phyloP scores from a whole-genome alignment of 495 filamentous ascomycete species.

The Podospora anserina region DNA sequence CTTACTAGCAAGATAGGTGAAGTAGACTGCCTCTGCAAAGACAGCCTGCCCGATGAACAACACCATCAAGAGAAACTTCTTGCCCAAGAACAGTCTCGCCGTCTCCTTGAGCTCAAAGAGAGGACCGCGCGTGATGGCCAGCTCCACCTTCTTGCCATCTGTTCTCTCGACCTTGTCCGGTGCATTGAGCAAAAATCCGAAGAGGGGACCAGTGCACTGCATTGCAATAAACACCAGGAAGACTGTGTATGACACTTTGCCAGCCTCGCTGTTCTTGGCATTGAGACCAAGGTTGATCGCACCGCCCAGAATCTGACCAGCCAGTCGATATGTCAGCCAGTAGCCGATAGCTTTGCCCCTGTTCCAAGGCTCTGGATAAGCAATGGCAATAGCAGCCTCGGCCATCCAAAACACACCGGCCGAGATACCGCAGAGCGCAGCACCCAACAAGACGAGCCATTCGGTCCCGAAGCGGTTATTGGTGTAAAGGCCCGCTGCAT shows the following conservation, averaged over 20 bases:
- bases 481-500: slow-evolving; percentile 61
- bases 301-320: slow-evolving; percentile 62
- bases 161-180: slow-evolving; percentile 55
- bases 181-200: slow-evolving; percentile 51
- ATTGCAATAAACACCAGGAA: slow-evolving; percentile 61
- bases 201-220: slow-evolving; percentile 55
- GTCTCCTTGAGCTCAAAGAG: slow-evolving; percentile 53
- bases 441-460: slow-evolving; percentile 63
- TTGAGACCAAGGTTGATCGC: slow-evolving; percentile 63
- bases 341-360: slow-evolving; percentile 57
- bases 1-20: slow-evolving; percentile 51
- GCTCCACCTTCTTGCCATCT: slow-evolving; percentile 52
- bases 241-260: slow-evolving; percentile 60
- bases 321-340: slow-evolving; percentile 60
- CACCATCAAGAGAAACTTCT: slow-evolving; percentile 55
- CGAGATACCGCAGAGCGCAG: slow-evolving; percentile 61
- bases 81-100: slow-evolving; percentile 48
- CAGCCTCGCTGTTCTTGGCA: slow-evolving; percentile 47
- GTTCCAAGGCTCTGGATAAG: slow-evolving; percentile 63
- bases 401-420: slow-evolving; percentile 68
- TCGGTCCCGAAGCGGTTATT: slow-evolving; percentile 63
- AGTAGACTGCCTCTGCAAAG: slow-evolving; percentile 61
- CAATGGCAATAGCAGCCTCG: slow-evolving; percentile 62
- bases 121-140: slow-evolving; percentile 47
- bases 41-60: slow-evolving; percentile 60